Conservation (phyloP, 139 green algal genomes). For the Chlorella sp. region DNA sequence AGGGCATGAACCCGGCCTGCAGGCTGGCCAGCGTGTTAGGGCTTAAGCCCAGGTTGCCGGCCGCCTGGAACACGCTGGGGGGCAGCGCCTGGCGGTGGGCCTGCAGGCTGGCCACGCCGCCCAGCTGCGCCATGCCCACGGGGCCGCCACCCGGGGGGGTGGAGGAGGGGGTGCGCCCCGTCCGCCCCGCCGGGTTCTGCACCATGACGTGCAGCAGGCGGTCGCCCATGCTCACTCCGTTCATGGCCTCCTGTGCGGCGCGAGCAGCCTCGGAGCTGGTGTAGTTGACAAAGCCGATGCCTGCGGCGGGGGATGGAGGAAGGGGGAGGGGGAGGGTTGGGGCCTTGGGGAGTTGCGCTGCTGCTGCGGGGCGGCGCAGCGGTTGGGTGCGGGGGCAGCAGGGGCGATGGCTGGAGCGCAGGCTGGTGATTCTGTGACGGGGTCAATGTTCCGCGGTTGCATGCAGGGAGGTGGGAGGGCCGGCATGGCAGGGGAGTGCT, state of each 20-base stretch:
- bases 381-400: too few species aligned
- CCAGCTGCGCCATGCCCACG: not conserved
- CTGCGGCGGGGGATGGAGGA: not conserved
- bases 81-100: not conserved
- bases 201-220: constrained; percentile 59
- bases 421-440: too few species aligned
- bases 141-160: not conserved
- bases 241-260: constrained; percentile 55
- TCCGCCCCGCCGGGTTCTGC: constrained; percentile 35
- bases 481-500: not conserved
- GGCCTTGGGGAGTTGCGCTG: too few species aligned
- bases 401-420: too few species aligned
- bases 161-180: not conserved
- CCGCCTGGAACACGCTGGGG: not conserved
- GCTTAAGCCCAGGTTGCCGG: constrained; percentile 1
- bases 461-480: not conserved
- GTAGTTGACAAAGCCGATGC: constrained; percentile 79
- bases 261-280: constrained; percentile 39
- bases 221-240: constrained; percentile 51
- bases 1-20: not conserved
- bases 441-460: too few species aligned
- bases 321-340: too few species aligned
- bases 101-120: not conserved
- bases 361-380: too few species aligned
- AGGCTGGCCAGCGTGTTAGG: constrained; percentile 15